Evolutionary conservation across 805 yeast genomes (phyloP).

Genomic region (Starmerella roubikii): DNA sequence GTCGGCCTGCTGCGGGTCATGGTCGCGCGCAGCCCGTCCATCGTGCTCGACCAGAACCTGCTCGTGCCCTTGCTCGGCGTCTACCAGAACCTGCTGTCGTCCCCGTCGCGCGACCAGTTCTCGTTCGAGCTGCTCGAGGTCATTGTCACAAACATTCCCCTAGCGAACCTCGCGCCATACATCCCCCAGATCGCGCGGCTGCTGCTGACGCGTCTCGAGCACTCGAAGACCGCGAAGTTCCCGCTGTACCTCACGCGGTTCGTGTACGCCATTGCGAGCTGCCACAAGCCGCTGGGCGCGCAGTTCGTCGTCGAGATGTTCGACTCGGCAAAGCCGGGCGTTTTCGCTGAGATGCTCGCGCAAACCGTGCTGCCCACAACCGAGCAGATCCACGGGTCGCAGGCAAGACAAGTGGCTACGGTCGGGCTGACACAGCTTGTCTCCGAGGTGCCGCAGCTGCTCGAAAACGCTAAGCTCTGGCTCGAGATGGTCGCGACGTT

Average conservation of each 20-base stretch:
- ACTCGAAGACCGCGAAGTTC: constrained; percentile 68
- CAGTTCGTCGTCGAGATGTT: constrained; percentile 44
- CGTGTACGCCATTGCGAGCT: constrained; percentile 39
- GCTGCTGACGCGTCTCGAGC: constrained; percentile 66
- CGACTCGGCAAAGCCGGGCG: constrained; percentile 23
- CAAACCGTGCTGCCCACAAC: constrained; percentile 9
- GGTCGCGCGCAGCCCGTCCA: constrained; percentile 32
- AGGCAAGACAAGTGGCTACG: constrained; percentile 35
- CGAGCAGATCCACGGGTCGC: constrained; percentile 28
- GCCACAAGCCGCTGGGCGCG: constrained; percentile 30
- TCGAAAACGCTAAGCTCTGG: constrained; percentile 32
- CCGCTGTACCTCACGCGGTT: constrained; percentile 58
- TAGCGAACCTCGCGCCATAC: constrained; percentile 37
- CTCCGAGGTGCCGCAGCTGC: constrained; percentile 26
- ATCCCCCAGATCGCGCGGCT: constrained; percentile 62
- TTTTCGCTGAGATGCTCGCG: constrained; percentile 22
- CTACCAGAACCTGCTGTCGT: constrained; percentile 84
- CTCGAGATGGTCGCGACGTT: constrained; percentile 34
- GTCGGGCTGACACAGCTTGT: constrained; percentile 38
- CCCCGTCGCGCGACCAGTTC: constrained; percentile 61
- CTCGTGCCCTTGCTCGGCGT: constrained; percentile 81
- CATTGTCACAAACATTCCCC: constrained; percentile 46
- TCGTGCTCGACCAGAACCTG: constrained; percentile 31
- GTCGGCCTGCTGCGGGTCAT: constrained; percentile 66
- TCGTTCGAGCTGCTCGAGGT: constrained; percentile 77